These are phyloP conservation scores for Phytophthora litchii DNA, from an alignment of 352 stramenopile species.

Conservation along the genomic window DNA sequence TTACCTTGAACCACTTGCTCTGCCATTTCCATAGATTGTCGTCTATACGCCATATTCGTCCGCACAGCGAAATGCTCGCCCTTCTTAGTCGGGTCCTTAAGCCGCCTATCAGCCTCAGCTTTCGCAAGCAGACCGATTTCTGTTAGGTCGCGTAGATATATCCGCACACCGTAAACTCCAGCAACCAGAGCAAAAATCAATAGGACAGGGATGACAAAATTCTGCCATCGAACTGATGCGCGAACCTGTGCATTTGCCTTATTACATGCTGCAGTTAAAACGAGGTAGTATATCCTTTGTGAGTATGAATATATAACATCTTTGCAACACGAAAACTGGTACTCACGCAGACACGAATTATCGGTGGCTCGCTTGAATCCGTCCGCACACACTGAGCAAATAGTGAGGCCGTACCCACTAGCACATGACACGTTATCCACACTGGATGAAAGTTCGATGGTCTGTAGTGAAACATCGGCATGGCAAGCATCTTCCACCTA, in stretches of 20 bases:
- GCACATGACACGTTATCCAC: constrained; percentile 42
- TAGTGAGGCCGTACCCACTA: constrained; percentile 57
- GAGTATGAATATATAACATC: neutral
- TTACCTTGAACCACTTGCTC: constrained; percentile 40
- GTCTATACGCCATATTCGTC: constrained; percentile 30
- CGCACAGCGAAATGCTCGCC: constrained; percentile 29
- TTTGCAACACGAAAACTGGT: neutral
- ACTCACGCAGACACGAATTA: constrained; percentile 66
- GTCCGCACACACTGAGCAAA: constrained; percentile 70
- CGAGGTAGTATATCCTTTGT: neutral
- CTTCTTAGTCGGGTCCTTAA: constrained; percentile 37
- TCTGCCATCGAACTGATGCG: constrained; percentile 64
- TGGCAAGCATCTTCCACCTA: constrained; percentile 57
- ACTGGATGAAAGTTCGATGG: constrained; percentile 15
- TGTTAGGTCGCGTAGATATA: constrained; percentile 65
- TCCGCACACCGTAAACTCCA: constrained; percentile 43
- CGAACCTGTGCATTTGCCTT: constrained; percentile 55
- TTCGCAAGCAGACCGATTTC: constrained; percentile 68
- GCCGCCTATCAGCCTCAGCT: constrained; percentile 58
- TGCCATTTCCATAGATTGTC: constrained; percentile 24
- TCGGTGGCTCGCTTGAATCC: constrained; percentile 62
- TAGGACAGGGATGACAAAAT: constrained; percentile 75
- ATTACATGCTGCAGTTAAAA: constrained; percentile 48
- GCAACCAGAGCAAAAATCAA: constrained; percentile 39
- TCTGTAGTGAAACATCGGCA: constrained; percentile 53